Base-by-base conservation (phyloP, 1,139 yeast genomes). In the Meyerozyma smithsonii region DNA sequence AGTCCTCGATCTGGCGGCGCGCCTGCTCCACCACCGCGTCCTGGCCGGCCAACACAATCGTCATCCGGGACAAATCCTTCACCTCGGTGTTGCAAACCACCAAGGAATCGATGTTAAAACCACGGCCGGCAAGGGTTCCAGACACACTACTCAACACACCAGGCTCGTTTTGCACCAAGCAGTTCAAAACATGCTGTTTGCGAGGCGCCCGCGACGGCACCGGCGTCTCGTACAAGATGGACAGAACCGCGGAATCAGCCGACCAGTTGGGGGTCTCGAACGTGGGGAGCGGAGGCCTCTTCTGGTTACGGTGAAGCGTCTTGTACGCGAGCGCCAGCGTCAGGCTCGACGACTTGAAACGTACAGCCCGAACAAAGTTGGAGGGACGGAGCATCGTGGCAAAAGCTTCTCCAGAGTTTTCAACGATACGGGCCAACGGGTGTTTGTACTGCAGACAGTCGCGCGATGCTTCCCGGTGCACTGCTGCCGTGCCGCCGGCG, bases 21-120 rank as follows among this genome's bases (percentile, higher is more conserved):
- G 97, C 97, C 70, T 92, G 98, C 64, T 92, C 98, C 52, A 92
- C 84, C 43, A 92, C 92, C 20, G 95, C 96, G 56, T 90, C 96
- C 61, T 89, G 95, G 45, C 97, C 98, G 45, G 83, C 84, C 55
- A 92, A 74, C 24, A 88, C 96, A 56, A 92, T 87, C 10, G 98
- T 92, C 98, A 92, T 92, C 61, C 98, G 79, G 26, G 96, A 86
- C 52, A 92, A 75, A 61, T 92, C 97, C 65, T 84, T 83, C 46
- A 92, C 97, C 62, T 92, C 97, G 25, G 98, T 92, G 69, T 84
- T 87, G 63, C 97, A 90, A 37, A 92, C 98, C 44, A 92, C 97
- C 52, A 92, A 76, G 7, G 97, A 90, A 63, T 92, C 98, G 58
- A 92, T 92, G 67, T 92, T 92, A 78, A 92, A 92, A 10, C 98